phyloP scores from a whole-genome alignment of 345 rosid species.

The Geranium brycei region DNA sequence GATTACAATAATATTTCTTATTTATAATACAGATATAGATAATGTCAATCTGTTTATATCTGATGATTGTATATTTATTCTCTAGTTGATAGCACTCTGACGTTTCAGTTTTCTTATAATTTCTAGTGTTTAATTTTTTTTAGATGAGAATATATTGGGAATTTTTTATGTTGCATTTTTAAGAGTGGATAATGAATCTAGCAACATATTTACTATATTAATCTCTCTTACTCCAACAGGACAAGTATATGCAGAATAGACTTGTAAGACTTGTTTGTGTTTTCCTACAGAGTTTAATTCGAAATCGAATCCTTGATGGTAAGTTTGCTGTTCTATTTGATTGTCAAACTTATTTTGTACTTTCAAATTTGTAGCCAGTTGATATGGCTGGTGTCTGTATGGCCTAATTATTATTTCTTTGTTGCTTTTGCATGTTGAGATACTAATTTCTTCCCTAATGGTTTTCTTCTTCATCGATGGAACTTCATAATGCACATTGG shows the following conservation, averaged over 20 bases:
- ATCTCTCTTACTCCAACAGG: conserved; percentile 27
- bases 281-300: conserved; percentile 87
- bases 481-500: too few species aligned
- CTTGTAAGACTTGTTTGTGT: conserved; percentile 97
- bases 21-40: neutral
- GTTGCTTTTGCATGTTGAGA: too few species aligned
- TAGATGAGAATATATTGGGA: neutral
- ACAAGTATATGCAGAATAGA: conserved; percentile 98
- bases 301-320: conserved; percentile 86
- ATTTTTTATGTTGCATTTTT: neutral
- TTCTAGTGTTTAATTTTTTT: neutral
- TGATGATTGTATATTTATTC: neutral
- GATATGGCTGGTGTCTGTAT: neutral
- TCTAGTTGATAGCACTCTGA: neutral
- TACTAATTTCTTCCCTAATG: too few species aligned
- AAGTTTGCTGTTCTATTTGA: conserved; percentile 4
- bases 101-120: neutral
- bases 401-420: neutral
- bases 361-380: neutral
- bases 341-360: neutral
- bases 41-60: neutral
- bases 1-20: too few species aligned
- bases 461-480: too few species aligned
- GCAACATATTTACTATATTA: too few species aligned
- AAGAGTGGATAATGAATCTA: too few species aligned